These are phyloP conservation scores for Eucalyptus coolabah DNA, from an alignment of 345 rosid species.

Conservation along the genomic window DNA sequence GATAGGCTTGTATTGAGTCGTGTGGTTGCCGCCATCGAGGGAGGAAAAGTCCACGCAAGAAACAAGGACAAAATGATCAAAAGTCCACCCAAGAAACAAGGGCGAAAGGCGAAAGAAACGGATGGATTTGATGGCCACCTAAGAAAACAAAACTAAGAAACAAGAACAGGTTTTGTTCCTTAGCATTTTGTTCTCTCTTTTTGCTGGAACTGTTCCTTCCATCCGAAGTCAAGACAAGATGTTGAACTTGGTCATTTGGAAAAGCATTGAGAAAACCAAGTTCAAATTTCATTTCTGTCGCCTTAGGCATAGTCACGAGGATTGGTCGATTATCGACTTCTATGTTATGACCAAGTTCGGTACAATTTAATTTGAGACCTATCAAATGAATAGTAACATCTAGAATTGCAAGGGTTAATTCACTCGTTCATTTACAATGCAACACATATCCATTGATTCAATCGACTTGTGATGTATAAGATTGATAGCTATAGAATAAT, in stretches of 20 bases:
- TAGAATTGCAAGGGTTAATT: not conserved
- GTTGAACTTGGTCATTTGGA: not conserved
- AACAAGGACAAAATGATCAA: not conserved
- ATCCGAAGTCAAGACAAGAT: no score
- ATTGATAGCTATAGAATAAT: no score
- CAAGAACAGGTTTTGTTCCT: not conserved
- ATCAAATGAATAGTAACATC: not conserved
- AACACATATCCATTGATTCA: accelerated
- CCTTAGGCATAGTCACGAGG: not conserved
- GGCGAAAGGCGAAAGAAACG: not conserved
- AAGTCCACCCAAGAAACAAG: not conserved
- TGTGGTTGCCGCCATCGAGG: not conserved
- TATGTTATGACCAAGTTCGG: not conserved
- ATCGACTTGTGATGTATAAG: not conserved
- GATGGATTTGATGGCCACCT: not conserved
- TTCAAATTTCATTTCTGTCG: not conserved
- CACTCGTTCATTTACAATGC: accelerated
- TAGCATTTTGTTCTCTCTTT: not conserved
- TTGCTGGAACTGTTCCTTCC: not conserved
- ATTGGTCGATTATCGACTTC: not conserved
- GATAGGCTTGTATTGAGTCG: not conserved
- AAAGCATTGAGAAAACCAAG: not conserved
- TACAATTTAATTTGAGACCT: not conserved
- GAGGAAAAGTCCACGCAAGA: not conserved
- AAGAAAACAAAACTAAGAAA: not conserved